Conservation (phyloP, 176 grass and related monocot species). For the Olyra latifolia region DNA sequence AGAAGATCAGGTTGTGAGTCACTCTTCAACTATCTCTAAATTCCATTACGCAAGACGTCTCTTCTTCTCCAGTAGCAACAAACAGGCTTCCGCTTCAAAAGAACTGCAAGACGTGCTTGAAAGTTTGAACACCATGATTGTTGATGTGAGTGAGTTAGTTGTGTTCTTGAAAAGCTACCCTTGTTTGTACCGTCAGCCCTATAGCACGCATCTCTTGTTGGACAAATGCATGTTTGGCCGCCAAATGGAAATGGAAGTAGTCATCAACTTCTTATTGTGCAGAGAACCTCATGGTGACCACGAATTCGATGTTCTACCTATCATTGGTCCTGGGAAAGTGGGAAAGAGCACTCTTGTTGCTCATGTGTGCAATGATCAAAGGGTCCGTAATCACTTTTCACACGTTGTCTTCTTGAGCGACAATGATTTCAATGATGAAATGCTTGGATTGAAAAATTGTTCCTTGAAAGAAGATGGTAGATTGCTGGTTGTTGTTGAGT, state of each 20-base stretch:
- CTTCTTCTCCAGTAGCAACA: background rate
- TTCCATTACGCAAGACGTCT: background rate
- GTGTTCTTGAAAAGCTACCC: background rate
- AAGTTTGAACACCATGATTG: background rate
- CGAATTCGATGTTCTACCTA: background rate
- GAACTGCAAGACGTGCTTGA: background rate
- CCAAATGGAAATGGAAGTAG: background rate
- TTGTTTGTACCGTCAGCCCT: background rate
- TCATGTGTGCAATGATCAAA: background rate
- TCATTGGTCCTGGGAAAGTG: background rate
- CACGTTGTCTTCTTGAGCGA: background rate
- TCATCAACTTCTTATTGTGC: background rate
- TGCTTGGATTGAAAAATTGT: too few species aligned
- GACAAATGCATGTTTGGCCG: conserved; percentile 4
- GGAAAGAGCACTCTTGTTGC: too few species aligned
- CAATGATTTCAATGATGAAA: too few species aligned
- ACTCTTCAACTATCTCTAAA: background rate
- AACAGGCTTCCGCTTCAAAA: background rate
- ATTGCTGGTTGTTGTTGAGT: conserved; percentile 27
- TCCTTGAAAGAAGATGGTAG: background rate
- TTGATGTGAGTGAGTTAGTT: background rate
- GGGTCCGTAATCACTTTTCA: conserved; percentile 20
- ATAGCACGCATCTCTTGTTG: background rate
- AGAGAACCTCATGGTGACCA: background rate
- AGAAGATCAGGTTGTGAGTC: background rate